Evolutionary conservation across 2,329 filamentous ascomycete genomes (phyloP), one percentile per base, ranked within the genome.

Genomic region (Cryphonectria parasitica): DNA sequence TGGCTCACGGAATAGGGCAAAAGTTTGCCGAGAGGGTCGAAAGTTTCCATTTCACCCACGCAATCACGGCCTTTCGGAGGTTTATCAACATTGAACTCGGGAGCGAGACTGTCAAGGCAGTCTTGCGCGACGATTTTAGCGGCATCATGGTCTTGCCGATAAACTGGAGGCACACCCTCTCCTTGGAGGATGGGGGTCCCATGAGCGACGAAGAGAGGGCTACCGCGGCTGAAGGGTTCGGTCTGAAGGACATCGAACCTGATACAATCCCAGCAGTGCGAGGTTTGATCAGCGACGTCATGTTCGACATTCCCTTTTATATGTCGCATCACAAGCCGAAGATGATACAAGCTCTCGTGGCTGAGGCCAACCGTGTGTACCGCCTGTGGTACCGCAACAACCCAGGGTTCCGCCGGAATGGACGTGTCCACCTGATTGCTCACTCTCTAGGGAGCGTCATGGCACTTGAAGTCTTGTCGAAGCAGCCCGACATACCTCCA

Each of bases 221-320:
- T 8, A 79, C 83, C n/a, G 85, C 90, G 68, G 85, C 87, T 4
- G 85, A 89, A 43, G 90, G 91, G 54, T 88, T 87, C 74, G 79
- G 82, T 0, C 84, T 99, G 19, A 92, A 95, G 75, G 95, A 98
- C 75, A 98, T 99, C 74, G 97, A 97, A 6, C 95, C 94, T 0
- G 88, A 91, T 58, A 96, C 93, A 0, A 93, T 99, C 41, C 95
- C 95, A 0, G 94, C 93, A 0, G 92, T 99, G n/a, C 91, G 96
- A 62, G 93, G 92, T 77, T 90, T 99, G 78, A 97, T 99, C 72
- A 97, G 93, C 58, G 96, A 99, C 79, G 94, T 99, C 75, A 98
- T 99, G 94, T 91, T 98, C 65, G 96, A 99, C 78, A 95, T 99
- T 65, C 96, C 96, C 0, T 98, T 97, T 78, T 99, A 98, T 82